Evolutionary conservation across 306 rosid species (phyloP).

Genomic region (Cicer cuneatum): DNA sequence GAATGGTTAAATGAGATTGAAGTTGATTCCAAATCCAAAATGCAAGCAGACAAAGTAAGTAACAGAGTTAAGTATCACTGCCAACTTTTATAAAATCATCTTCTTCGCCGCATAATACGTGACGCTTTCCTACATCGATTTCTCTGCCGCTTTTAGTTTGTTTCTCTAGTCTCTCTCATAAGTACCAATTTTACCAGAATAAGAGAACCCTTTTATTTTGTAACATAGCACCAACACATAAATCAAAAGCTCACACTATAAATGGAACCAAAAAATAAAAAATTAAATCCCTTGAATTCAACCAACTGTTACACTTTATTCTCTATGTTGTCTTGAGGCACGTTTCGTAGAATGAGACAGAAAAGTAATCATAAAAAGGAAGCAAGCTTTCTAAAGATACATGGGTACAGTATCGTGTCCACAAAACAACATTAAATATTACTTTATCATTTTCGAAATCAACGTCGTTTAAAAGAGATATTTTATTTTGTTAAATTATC

Average conservation of each 20-base stretch:
- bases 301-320: slow-evolving; percentile 50
- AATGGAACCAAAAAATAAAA: slow-evolving; percentile 37
- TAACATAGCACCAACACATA: slow-evolving; percentile 40
- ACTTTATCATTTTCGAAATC: no score
- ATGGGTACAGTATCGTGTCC: slow-evolving; percentile 28
- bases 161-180: slow-evolving; percentile 30
- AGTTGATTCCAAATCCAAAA: slow-evolving; percentile 81
- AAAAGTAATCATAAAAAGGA: background rate
- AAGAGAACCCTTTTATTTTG: slow-evolving; percentile 41
- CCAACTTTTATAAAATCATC: slow-evolving; percentile 56
- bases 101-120: slow-evolving; percentile 80
- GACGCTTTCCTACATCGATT: slow-evolving; percentile 69
- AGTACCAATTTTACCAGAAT: slow-evolving; percentile 53
- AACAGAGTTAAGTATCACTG: slow-evolving; percentile 51
- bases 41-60: slow-evolving; percentile 54
- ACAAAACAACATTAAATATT: slow-evolving; percentile 20
- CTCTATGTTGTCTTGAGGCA: slow-evolving; percentile 41
- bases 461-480: no score
- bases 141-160: slow-evolving; percentile 47
- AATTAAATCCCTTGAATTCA: slow-evolving; percentile 44
- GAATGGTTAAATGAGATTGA: slow-evolving; percentile 41
- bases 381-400: slow-evolving; percentile 41
- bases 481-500: no score
- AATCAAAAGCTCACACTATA: slow-evolving; percentile 40
- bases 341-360: slow-evolving; percentile 46